phyloP scores from a whole-genome alignment of 306 rosid species.

The Inga oerstediana region DNA sequence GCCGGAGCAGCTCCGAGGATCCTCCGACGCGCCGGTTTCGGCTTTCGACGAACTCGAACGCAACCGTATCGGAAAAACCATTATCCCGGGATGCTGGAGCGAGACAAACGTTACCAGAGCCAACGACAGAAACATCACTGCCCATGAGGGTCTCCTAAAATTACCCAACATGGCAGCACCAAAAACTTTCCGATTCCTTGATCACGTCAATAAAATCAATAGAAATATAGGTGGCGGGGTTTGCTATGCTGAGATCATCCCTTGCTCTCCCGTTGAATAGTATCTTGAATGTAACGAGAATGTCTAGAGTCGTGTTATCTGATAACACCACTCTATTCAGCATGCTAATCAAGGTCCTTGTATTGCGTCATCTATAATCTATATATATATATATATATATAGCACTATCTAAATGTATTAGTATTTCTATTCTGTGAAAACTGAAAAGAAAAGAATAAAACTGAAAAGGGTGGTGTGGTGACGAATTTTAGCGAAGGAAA shows the following conservation, averaged over 20 bases:
- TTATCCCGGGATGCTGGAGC: constrained; percentile 50
- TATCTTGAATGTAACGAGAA: background rate
- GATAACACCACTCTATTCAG: background rate
- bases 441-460: background rate
- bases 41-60: constrained; percentile 7
- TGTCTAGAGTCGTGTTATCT: background rate
- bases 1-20: constrained; percentile 46
- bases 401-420: background rate
- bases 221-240: background rate
- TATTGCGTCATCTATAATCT: background rate
- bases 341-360: background rate
- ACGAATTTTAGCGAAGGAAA: background rate
- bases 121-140: constrained; percentile 50
- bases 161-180: constrained; percentile 13
- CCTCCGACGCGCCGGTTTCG: background rate
- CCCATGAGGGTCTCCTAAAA: constrained; percentile 47
- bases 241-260: background rate
- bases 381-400: no score
- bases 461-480: background rate
- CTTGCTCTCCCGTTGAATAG: background rate
- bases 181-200: constrained; percentile 53
- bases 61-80: constrained; percentile 43
- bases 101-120: constrained; percentile 50
- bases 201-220: constrained; percentile 11
- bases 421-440: background rate